phyloP scores from a whole-genome alignment of 805 yeast species.

The Spathaspora boniae region DNA sequence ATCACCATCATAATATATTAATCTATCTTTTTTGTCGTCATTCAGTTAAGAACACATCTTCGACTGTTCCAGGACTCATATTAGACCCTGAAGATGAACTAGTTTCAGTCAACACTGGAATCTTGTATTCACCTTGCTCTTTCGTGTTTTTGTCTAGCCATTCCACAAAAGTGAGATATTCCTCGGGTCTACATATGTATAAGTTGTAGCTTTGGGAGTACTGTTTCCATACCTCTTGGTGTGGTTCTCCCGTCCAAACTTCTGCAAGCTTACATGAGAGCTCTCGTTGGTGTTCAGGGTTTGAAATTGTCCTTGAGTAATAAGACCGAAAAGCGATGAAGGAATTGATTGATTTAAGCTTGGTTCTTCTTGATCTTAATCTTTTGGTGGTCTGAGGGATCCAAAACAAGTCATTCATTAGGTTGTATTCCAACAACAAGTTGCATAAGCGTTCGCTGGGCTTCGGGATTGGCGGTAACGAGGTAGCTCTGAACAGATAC shows the following conservation, averaged over 20 bases:
- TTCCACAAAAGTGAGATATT: constrained; percentile 12
- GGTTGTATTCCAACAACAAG: constrained; percentile 11
- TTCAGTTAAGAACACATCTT: constrained; percentile 5
- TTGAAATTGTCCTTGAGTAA: constrained; percentile 20
- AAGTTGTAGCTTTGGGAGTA: constrained; percentile 27
- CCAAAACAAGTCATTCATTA: constrained; percentile 5
- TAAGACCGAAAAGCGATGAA: constrained; percentile 30
- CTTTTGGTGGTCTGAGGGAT: constrained; percentile 1
- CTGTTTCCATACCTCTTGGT: constrained; percentile 26
- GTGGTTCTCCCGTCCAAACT: constrained; percentile 23
- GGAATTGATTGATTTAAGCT: constrained; percentile 19
- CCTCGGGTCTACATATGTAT: constrained; percentile 3
- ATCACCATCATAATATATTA: no score
- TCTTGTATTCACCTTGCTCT: no score
- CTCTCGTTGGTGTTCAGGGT: constrained; percentile 18
- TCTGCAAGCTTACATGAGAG: constrained; percentile 21
- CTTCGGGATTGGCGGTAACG: constrained; percentile 13
- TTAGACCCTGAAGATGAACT: no score
- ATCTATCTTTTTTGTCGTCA: not conserved
- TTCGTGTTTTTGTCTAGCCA: constrained; percentile 23
- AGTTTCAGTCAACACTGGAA: no score
- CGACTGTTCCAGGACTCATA: constrained; percentile 5
- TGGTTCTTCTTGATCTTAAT: constrained; percentile 5
- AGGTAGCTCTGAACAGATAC: constrained; percentile 6
- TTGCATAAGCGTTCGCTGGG: constrained; percentile 11